Conservation (phyloP, 352 stramenopile species). For the Phytopythium oedochilum region DNA sequence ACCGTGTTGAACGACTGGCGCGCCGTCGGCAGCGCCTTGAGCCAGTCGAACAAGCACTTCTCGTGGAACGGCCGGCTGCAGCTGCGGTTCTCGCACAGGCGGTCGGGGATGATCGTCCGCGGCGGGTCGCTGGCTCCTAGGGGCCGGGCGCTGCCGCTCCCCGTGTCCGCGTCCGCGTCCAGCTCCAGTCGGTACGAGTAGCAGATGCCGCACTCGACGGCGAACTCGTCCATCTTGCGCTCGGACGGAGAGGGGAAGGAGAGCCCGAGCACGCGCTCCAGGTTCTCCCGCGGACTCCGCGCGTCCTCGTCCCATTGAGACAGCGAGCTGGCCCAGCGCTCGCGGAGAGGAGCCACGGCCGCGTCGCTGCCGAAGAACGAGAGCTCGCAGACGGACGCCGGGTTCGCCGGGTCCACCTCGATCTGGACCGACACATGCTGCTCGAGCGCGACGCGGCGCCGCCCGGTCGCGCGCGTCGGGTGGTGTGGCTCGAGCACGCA, state of each 20-base stretch:
- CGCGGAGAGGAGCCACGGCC: conserved; percentile 39
- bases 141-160: not conserved
- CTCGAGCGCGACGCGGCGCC: conserved; percentile 58
- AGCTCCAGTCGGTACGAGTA: conserved; percentile 76
- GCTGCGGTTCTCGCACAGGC: conserved; percentile 79
- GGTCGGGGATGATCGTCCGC: conserved; percentile 60
- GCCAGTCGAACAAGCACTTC: conserved; percentile 87
- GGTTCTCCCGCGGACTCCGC: conserved; percentile 50
- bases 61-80: conserved; percentile 87
- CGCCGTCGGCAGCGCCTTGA: conserved; percentile 84
- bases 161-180: not conserved
- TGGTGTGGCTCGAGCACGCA: conserved; percentile 78
- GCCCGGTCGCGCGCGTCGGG: conserved; percentile 54
- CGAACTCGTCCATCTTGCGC: conserved; percentile 57
- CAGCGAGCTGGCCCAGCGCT: conserved; percentile 50
- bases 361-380: conserved; percentile 76
- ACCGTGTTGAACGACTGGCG: conserved; percentile 88
- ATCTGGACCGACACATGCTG: conserved; percentile 73
- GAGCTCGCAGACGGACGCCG: conserved; percentile 48
- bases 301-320: conserved; percentile 51
- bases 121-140: conserved; percentile 3
- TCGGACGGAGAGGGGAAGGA: conserved; percentile 54
- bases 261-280: conserved; percentile 55
- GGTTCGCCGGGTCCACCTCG: conserved; percentile 41
- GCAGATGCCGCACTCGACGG: conserved; percentile 87